phyloP scores from a whole-genome alignment of 2,329 filamentous ascomycete species.

The Mariannaea elegans region DNA sequence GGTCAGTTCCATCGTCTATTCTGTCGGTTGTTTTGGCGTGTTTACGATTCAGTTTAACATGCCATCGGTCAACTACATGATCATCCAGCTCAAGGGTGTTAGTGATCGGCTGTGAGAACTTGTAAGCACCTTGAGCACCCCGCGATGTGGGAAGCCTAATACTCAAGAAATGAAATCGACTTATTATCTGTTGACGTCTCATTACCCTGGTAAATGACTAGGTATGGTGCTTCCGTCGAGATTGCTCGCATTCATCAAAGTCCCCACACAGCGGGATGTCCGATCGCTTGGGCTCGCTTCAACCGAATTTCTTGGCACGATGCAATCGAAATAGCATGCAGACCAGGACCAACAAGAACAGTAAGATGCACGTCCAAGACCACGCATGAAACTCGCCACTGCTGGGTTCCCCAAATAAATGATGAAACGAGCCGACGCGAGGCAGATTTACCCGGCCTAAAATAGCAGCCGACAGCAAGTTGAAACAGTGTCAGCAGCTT shows the following conservation, averaged over 20 bases:
- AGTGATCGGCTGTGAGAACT: no score
- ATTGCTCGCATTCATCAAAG: neutral
- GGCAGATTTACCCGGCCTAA: slow-evolving; percentile 7
- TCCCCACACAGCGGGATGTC: neutral
- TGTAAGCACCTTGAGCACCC: no score
- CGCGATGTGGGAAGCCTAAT: neutral
- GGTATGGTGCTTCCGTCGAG: no score
- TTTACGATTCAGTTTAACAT: neutral
- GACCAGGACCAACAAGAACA: neutral
- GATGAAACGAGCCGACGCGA: slow-evolving; percentile 10
- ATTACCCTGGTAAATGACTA: neutral
- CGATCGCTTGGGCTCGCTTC: slow-evolving; percentile 9
- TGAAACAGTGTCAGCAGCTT: neutral
- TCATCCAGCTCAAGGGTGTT: no score
- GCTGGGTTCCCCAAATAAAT: no score
- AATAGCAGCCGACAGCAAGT: neutral
- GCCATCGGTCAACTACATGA: neutral
- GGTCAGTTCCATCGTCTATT: neutral
- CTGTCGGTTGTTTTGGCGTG: neutral
- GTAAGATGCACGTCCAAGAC: slow-evolving; percentile 1
- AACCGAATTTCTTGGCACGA: slow-evolving; percentile 10
- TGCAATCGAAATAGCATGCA: slow-evolving; percentile 13
- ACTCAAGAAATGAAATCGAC: neutral
- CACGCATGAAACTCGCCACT: slow-evolving; percentile 11
- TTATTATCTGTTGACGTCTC: no score